These are phyloP conservation scores for Lactarius pseudohatsudake DNA, from an alignment of 768 basidiomycete genomes.

Conservation along the genomic window DNA sequence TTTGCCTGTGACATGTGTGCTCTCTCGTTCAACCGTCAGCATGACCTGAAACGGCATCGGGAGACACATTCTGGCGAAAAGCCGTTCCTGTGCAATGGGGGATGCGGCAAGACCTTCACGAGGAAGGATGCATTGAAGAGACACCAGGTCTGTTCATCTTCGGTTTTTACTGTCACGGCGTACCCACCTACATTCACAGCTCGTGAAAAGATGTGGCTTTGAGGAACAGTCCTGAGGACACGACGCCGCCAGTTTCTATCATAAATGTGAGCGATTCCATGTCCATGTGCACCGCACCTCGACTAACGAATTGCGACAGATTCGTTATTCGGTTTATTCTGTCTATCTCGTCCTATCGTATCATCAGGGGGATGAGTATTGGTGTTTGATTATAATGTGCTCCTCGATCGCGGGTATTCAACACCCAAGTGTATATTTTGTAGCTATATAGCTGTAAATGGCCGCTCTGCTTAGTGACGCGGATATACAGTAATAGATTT, in stretches of 20 bases:
- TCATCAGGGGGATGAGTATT: slow-evolving; percentile 6
- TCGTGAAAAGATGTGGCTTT: slow-evolving; percentile 78
- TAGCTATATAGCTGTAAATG: slow-evolving; percentile 27
- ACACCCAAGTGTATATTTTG: slow-evolving; percentile 22
- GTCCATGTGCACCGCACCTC: slow-evolving; percentile 2
- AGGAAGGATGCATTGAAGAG: slow-evolving; percentile 85
- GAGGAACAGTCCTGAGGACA: slow-evolving; percentile 47
- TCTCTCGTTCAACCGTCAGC: slow-evolving; percentile 81
- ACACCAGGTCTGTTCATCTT: slow-evolving; percentile 59
- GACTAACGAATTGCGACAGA: slow-evolving; percentile 17
- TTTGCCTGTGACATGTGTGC: slow-evolving; percentile 58
- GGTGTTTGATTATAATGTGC: slow-evolving; percentile 26
- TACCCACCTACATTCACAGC: slow-evolving; percentile 38
- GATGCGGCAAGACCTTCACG: slow-evolving; percentile 85
- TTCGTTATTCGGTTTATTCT: not conserved
- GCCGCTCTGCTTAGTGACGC: slow-evolving; percentile 7
- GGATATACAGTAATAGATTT: slow-evolving; percentile 24
- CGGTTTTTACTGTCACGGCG: not conserved
- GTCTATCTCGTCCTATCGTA: slow-evolving; percentile 15
- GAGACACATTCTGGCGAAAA: slow-evolving; percentile 87
- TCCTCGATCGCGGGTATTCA: slow-evolving; percentile 17
- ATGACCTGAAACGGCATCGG: slow-evolving; percentile 81
- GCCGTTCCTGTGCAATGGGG: slow-evolving; percentile 79
- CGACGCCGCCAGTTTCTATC: slow-evolving; percentile 9
- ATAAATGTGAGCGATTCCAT: slow-evolving; percentile 16